phyloP scores from a whole-genome alignment of 2,329 filamentous ascomycete genomes.

The Penicillium sp. region DNA sequence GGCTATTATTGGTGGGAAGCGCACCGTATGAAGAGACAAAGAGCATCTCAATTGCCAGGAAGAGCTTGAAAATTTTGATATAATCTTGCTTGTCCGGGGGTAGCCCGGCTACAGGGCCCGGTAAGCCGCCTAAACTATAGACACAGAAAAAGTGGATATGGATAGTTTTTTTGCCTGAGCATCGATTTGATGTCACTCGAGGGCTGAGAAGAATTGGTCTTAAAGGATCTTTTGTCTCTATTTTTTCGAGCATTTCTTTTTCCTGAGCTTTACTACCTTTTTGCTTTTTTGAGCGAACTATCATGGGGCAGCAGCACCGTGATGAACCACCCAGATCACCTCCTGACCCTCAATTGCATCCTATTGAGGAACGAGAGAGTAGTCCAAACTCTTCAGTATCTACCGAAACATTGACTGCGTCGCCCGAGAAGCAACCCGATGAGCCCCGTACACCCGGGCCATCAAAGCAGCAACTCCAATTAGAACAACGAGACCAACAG shows the following conservation, averaged over 20 bases:
- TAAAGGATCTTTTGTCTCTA: neutral
- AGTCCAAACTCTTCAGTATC: neutral
- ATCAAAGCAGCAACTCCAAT: neutral
- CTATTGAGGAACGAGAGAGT: slow-evolving; percentile 8
- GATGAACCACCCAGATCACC: neutral
- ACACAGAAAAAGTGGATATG: neutral
- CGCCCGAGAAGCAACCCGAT: neutral
- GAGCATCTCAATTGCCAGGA: neutral
- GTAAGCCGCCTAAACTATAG: neutral
- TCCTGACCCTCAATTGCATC: neutral
- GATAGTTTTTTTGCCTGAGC: neutral
- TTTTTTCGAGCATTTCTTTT: neutral
- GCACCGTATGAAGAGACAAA: neutral
- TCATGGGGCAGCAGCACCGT: neutral
- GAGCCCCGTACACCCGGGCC: neutral
- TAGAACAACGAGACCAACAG: neutral
- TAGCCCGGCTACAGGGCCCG: neutral
- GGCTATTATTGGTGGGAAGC: neutral
- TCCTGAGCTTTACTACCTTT: neutral
- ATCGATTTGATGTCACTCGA: neutral
- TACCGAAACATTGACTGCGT: neutral
- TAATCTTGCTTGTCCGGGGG: neutral
- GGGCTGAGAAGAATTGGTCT: neutral
- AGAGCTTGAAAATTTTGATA: neutral
- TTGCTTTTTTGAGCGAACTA: neutral